Percentiles rank a stretch among this genome's conserved stretches.
These are phyloP conservation scores for Saccharum officinarum DNA, from an alignment of 176 grass and related monocot species.

Conservation along the genomic window DNA sequence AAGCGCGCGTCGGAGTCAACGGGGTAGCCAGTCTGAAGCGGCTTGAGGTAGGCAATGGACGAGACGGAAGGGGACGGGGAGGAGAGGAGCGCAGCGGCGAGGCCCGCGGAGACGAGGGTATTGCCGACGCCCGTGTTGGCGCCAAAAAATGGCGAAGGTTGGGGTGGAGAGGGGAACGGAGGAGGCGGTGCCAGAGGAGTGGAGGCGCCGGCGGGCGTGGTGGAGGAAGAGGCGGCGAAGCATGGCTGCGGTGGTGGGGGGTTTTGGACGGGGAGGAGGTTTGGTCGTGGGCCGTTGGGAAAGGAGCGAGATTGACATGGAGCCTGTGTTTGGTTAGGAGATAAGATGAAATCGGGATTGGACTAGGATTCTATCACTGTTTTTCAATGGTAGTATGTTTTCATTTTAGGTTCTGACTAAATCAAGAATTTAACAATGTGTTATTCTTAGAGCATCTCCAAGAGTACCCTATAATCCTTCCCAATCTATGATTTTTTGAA, in stretches of 20 bases:
- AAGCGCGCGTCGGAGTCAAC: constrained; percentile 78
- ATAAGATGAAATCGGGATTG: too few species aligned
- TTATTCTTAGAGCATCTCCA: too few species aligned
- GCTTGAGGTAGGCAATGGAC: constrained; percentile 76
- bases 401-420: too few species aligned
- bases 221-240: constrained; percentile 17
- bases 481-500: too few species aligned
- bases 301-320: too few species aligned
- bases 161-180: constrained; percentile 49
- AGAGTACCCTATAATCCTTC: too few species aligned
- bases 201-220: background rate
- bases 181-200: background rate
- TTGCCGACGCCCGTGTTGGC: constrained; percentile 96
- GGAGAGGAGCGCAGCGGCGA: constrained; percentile 58
- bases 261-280: too few species aligned
- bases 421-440: too few species aligned
- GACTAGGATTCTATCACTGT: too few species aligned
- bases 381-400: too few species aligned
- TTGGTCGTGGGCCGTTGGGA: too few species aligned
- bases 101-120: constrained; percentile 82
- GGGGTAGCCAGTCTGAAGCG: constrained; percentile 87
- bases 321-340: too few species aligned
- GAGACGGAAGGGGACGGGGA: constrained; percentile 26
- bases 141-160: constrained; percentile 69
- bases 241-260: constrained; percentile 9